These are phyloP conservation scores for Chaetomium sp. DNA, from an alignment of 2,329 filamentous ascomycete species.

Conservation along the genomic window DNA sequence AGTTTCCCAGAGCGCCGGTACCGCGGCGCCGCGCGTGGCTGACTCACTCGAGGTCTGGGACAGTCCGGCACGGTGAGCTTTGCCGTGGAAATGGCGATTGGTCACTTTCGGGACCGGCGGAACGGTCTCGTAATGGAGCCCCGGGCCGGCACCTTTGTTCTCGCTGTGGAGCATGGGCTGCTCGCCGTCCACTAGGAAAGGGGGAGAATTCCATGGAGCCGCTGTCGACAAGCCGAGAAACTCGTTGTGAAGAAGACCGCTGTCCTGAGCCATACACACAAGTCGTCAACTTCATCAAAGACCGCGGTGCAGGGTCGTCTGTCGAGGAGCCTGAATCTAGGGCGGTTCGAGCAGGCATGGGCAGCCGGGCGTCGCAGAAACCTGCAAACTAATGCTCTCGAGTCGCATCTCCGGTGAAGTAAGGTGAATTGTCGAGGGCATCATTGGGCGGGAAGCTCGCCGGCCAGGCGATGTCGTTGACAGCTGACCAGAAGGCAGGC, in stretches of 20 bases:
- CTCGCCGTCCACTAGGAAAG: neutral
- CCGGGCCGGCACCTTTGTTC: conserved; percentile 11
- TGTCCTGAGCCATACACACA: too few relatives aligned
- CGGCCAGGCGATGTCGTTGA: neutral
- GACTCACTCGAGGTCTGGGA: conserved; percentile 7
- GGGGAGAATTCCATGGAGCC: neutral
- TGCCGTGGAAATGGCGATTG: conserved; percentile 11
- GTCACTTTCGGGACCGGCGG: neutral
- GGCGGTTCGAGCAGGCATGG: conserved; percentile 9
- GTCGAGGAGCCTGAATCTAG: neutral
- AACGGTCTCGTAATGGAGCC: conserved; percentile 11
- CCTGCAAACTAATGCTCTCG: conserved; percentile 1
- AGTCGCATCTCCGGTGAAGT: conserved; percentile 8
- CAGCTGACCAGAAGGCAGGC: conserved; percentile 3
- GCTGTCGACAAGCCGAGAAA: neutral
- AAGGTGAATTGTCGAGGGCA: conserved; percentile 16
- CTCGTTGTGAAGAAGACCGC: too few relatives aligned
- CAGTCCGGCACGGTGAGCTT: too few relatives aligned
- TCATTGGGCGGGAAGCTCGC: conserved; percentile 14
- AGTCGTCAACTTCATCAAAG: too few relatives aligned
- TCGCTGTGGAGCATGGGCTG: neutral
- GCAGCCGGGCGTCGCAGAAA: neutral
- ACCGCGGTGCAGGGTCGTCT: too few relatives aligned
- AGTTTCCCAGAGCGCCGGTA: conserved; percentile 12
- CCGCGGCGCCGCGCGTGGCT: conserved; percentile 16